phyloP scores from a whole-genome alignment of 1,139 yeast species.

The Citeromyces hawaiiensis region DNA sequence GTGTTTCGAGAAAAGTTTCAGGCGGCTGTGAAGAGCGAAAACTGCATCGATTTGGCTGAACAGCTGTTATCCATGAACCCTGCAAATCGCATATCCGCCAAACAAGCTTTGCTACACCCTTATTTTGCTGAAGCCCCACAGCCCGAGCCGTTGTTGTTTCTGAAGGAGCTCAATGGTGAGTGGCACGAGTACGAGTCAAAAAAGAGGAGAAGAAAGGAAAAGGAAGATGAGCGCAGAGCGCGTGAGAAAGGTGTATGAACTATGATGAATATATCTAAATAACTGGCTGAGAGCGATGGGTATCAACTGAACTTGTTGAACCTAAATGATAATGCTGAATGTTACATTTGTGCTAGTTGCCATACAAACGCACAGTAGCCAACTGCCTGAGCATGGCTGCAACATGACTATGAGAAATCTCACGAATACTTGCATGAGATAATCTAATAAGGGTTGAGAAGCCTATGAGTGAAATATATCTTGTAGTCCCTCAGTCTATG shows the following conservation, averaged over 20 bases:
- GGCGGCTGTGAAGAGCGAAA: slow-evolving; percentile 29
- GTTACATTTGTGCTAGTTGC: too few species aligned
- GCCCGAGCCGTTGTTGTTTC: slow-evolving; percentile 41
- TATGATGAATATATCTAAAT: too few species aligned
- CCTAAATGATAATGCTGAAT: too few species aligned
- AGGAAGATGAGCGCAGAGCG: slow-evolving; percentile 21
- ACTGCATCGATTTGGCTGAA: slow-evolving; percentile 53
- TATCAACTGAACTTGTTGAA: too few species aligned
- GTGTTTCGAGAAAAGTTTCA: slow-evolving; percentile 35
- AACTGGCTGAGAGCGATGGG: neutral
- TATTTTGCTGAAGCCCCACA: slow-evolving; percentile 63
- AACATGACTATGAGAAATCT: too few species aligned
- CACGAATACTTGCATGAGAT: too few species aligned
- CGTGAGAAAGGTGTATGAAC: slow-evolving; percentile 5
- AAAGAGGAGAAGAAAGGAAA: slow-evolving; percentile 56
- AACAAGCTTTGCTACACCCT: slow-evolving; percentile 45
- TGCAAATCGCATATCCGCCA: slow-evolving; percentile 42
- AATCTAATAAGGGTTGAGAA: too few species aligned
- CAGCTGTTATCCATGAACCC: slow-evolving; percentile 63
- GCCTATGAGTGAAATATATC: too few species aligned
- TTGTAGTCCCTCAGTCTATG: too few species aligned
- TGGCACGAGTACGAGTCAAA: slow-evolving; percentile 98
- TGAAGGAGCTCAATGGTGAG: slow-evolving; percentile 56
- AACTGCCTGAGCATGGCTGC: too few species aligned
- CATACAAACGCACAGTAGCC: too few species aligned